Conservation (phyloP, 306 rosid genomes). For the Ceratonia siliqua region DNA sequence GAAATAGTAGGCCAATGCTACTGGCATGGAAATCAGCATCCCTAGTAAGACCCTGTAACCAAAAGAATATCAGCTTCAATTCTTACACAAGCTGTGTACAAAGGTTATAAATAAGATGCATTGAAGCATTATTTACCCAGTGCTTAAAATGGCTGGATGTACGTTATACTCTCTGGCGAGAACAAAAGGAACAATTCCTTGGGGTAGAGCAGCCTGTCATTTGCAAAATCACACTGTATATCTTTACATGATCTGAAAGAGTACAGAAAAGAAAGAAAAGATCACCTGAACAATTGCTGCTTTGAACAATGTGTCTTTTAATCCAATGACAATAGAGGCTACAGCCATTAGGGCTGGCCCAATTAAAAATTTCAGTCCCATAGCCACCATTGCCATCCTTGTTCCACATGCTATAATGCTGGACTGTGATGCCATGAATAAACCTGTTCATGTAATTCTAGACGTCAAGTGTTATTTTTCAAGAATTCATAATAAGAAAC, state of each 20-base stretch:
- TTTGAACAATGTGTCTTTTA: conserved; percentile 56
- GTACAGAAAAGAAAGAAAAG: not conserved
- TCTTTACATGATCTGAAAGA: not conserved
- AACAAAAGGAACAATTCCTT: conserved; percentile 96
- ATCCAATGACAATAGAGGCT: conserved; percentile 67
- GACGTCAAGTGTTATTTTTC: not conserved
- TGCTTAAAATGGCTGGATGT: conserved; percentile 77
- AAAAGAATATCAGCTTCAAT: conserved; percentile 39
- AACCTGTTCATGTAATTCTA: conserved; percentile 37
- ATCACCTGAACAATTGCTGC: conserved; percentile 83
- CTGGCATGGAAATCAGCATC: conserved; percentile 84
- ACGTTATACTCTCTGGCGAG: conserved; percentile 88
- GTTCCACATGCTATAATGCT: conserved; percentile 77
- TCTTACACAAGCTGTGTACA: not conserved
- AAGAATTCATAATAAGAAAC: not conserved
- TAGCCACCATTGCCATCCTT: conserved; percentile 59
- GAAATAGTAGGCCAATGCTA: conserved; percentile 76
- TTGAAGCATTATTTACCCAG: conserved; percentile 61
- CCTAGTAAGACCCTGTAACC: conserved; percentile 82
- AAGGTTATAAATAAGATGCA: conserved; percentile 10
- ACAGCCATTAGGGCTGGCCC: conserved; percentile 88
- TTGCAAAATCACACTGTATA: conserved; percentile 22
- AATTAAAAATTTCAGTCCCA: conserved; percentile 72
- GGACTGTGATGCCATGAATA: conserved; percentile 80
- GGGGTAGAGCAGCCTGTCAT: conserved; percentile 92